Evolutionary conservation across 192 early-diverging fungal genomes (phyloP).

Genomic region (Chytriomyces sp.): DNA sequence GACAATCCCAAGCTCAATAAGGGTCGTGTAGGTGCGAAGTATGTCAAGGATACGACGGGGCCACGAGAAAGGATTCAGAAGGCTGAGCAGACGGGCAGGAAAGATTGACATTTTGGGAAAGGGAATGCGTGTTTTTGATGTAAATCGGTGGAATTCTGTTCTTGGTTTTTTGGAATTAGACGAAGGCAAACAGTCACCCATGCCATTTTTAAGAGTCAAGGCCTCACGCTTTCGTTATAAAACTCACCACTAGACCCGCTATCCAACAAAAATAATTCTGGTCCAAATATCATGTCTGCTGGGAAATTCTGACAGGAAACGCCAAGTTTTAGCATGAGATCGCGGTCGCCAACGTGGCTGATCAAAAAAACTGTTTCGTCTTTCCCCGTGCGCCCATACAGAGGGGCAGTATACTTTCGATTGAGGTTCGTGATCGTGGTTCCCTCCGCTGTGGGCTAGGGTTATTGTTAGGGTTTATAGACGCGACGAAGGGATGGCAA

Average conservation of each 20-base stretch:
- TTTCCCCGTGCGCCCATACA: neutral
- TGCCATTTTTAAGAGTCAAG: too few relatives aligned
- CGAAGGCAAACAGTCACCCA: neutral
- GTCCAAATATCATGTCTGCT: constrained; percentile 22
- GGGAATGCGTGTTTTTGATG: neutral
- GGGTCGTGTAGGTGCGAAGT: constrained; percentile 19
- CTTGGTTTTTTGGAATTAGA: too few relatives aligned
- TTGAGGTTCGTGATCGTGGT: neutral
- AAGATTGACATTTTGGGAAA: constrained; percentile 14
- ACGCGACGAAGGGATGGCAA: neutral
- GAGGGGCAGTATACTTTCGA: neutral
- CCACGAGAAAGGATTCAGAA: constrained; percentile 23
- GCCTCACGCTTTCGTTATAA: neutral
- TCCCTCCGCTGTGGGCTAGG: neutral
- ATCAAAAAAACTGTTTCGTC: neutral
- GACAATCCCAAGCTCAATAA: constrained; percentile 26
- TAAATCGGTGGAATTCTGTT: constrained; percentile 20
- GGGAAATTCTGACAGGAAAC: constrained; percentile 13
- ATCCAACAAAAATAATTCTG: constrained; percentile 12
- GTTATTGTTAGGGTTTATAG: neutral
- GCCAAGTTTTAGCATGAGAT: constrained; percentile 19
- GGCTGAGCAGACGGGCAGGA: neutral
- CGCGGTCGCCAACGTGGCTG: neutral
- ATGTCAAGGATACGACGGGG: neutral
- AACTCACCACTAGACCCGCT: neutral